phyloP scores from a whole-genome alignment of 176 grass and related monocot species.

The Hordeum vulgare region DNA sequence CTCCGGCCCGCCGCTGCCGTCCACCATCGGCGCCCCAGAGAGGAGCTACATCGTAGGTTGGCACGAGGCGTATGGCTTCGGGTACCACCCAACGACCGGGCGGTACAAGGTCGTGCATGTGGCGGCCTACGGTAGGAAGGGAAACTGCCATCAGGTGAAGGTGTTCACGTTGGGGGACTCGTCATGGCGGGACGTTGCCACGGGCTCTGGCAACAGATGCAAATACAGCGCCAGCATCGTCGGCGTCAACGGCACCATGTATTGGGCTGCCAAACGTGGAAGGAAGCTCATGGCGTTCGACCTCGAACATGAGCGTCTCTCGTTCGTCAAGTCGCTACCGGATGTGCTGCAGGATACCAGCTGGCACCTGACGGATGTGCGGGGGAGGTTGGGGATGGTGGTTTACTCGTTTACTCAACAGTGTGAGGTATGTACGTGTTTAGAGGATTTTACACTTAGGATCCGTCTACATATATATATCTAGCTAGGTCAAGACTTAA shows the following conservation, averaged over 20 bases:
- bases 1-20: background rate
- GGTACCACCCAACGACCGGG: background rate
- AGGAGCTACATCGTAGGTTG: no score
- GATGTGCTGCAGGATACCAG: no score
- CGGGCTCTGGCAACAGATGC: background rate
- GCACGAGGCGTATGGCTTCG: background rate
- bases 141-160: background rate
- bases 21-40: accelerated
- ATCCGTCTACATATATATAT: no score
- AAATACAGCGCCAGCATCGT: background rate
- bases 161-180: background rate
- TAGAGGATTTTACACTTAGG: background rate
- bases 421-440: background rate
- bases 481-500: no score
- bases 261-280: background rate
- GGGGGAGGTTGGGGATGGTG: background rate
- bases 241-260: background rate
- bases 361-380: background rate
- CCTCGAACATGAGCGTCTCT: background rate
- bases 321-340: background rate
- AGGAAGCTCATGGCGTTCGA: background rate
- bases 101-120: conserved; percentile 6
- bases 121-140: background rate
- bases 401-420: background rate
- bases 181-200: background rate